These are phyloP conservation scores for Chlamydomonas applanata DNA, from an alignment of 139 green algal species.

Conservation along the genomic window DNA sequence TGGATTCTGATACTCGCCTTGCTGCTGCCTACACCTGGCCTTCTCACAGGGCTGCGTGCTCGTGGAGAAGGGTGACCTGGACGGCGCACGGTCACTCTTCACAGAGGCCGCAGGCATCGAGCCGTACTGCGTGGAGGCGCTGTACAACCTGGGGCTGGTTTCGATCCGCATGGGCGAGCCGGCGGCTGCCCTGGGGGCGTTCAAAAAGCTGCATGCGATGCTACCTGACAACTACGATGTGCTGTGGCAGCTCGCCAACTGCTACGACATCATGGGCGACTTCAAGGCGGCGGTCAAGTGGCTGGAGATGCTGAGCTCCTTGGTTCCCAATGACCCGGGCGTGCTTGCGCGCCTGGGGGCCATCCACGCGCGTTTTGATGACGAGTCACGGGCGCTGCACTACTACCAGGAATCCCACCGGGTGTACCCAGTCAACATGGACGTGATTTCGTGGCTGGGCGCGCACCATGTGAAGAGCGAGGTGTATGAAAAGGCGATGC, in stretches of 20 bases:
- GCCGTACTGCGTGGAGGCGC: slow-evolving; percentile 71
- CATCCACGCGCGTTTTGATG: slow-evolving; percentile 67
- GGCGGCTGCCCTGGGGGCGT: slow-evolving; percentile 54
- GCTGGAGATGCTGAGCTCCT: slow-evolving; percentile 73
- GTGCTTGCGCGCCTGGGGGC: slow-evolving; percentile 72
- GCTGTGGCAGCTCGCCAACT: slow-evolving; percentile 55
- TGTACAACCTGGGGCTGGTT: slow-evolving; percentile 75
- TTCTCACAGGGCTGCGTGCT: too few species aligned
- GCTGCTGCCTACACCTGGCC: too few species aligned
- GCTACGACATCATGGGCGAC: slow-evolving; percentile 67
- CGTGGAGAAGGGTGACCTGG: slow-evolving; percentile 34
- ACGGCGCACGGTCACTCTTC: slow-evolving; percentile 48
- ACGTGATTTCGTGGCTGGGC: slow-evolving; percentile 86
- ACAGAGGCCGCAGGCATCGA: slow-evolving; percentile 73
- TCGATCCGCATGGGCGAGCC: slow-evolving; percentile 47
- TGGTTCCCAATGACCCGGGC: slow-evolving; percentile 75
- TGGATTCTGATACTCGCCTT: too few species aligned
- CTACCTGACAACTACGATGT: slow-evolving; percentile 71
- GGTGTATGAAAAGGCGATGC: slow-evolving; percentile 74
- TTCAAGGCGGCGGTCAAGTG: slow-evolving; percentile 63
- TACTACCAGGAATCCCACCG: slow-evolving; percentile 81
- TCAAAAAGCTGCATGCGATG: slow-evolving; percentile 72
- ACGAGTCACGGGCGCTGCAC: slow-evolving; percentile 75
- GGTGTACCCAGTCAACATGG: slow-evolving; percentile 80
- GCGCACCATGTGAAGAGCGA: slow-evolving; percentile 77